These are phyloP conservation scores for Escovopsis sp. DNA, from an alignment of 2,329 filamentous ascomycete species.

Conservation along the genomic window DNA sequence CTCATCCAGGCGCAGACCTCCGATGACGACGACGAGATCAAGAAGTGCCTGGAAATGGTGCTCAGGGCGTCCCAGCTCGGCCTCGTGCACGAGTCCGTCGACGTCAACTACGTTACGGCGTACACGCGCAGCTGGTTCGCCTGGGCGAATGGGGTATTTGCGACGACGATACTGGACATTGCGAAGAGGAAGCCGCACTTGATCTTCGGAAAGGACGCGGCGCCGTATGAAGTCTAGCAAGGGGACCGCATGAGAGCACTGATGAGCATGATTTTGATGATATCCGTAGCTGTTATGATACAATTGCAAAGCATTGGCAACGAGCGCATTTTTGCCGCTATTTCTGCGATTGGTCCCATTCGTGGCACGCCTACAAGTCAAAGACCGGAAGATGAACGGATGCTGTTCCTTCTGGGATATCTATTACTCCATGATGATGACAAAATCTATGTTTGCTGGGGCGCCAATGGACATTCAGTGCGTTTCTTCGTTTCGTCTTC, in stretches of 20 bases:
- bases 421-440: too few relatives aligned
- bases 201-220: constrained; percentile 54
- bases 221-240: constrained; percentile 38
- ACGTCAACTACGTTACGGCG: constrained; percentile 49
- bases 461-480: too few relatives aligned
- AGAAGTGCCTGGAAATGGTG: constrained; percentile 55
- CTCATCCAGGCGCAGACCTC: constrained; percentile 84
- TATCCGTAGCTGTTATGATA: too few relatives aligned
- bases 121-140: constrained; percentile 95
- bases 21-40: constrained; percentile 71
- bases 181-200: constrained; percentile 80
- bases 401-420: too few relatives aligned
- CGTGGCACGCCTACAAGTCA: too few relatives aligned
- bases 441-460: too few relatives aligned
- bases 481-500: too few relatives aligned
- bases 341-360: too few relatives aligned
- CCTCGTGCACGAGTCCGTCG: constrained; percentile 80
- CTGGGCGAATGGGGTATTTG: constrained; percentile 96
- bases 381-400: too few relatives aligned
- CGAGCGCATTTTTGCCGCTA: too few relatives aligned
- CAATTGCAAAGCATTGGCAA: too few relatives aligned
- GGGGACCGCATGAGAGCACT: neutral
- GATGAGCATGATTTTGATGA: too few relatives aligned
- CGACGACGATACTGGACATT: constrained; percentile 78
- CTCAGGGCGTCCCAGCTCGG: constrained; percentile 63